A percentile compares a stretch with the other conserved stretches of the same genome.
Conservation (phyloP, 2,329 filamentous ascomycete genomes). For the Xylaria sp. region DNA sequence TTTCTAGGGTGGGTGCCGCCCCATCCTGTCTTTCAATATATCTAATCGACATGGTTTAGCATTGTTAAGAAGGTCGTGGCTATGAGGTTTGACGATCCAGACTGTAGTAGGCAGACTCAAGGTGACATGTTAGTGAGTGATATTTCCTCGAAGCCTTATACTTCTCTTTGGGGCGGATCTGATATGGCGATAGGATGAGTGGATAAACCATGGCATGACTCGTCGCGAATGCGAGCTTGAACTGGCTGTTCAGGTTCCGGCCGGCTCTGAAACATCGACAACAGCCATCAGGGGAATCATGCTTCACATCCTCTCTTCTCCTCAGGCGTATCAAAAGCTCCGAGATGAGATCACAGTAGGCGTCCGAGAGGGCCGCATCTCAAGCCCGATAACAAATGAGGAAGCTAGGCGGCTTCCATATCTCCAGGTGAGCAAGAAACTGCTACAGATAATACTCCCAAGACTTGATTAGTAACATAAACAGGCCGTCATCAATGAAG, state of each 20-base stretch:
- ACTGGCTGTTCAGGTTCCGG: constrained; percentile 42
- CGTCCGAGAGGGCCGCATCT: constrained; percentile 40
- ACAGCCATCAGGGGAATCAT: constrained; percentile 42
- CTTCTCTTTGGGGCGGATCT: not conserved
- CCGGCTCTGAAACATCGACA: constrained; percentile 43
- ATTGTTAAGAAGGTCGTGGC: constrained; percentile 39
- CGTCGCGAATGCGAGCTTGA: constrained; percentile 45
- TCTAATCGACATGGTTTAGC: constrained; percentile 29
- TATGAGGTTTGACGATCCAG: constrained; percentile 36
- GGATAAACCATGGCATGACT: constrained; percentile 44
- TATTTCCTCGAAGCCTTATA: not conserved
- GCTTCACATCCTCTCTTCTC: constrained; percentile 40
- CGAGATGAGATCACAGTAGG: constrained; percentile 39
- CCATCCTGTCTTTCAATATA: not conserved
- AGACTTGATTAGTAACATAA: not conserved
- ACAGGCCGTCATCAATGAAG: constrained; percentile 46
- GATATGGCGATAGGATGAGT: constrained; percentile 40
- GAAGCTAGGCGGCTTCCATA: constrained; percentile 44
- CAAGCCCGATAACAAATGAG: constrained; percentile 41
- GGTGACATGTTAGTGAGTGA: constrained; percentile 43
- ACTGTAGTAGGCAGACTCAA: not conserved
- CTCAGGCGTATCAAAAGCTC: constrained; percentile 38
- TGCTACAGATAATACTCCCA: not conserved
- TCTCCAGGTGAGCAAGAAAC: constrained; percentile 39
- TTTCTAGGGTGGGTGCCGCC: constrained; percentile 40